Conservation (phyloP, 305 asterid genomes). For the Solanum hybrid region DNA sequence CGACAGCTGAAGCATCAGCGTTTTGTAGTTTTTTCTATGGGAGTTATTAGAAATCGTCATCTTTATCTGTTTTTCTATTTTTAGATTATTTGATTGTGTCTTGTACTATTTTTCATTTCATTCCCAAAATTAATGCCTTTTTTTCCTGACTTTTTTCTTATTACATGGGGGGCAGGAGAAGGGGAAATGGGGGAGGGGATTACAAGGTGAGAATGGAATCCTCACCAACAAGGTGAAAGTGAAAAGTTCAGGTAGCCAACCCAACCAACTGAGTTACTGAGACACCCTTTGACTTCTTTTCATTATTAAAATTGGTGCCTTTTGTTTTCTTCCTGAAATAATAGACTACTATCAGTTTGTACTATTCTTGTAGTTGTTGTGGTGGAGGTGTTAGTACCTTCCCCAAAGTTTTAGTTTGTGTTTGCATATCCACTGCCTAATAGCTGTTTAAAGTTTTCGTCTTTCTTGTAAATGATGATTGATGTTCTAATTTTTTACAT, state of each 20-base stretch:
- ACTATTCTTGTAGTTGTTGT: background rate
- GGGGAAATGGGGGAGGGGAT: background rate
- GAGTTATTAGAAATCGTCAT: background rate
- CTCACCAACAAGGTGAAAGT: background rate
- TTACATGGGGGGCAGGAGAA: background rate
- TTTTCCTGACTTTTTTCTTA: background rate
- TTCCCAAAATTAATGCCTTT: background rate
- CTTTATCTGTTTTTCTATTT: background rate
- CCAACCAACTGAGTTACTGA: background rate
- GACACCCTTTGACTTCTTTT: background rate
- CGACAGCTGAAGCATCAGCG: background rate
- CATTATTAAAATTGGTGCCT: background rate
- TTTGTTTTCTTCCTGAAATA: background rate
- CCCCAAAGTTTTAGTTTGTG: background rate
- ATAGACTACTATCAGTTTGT: background rate
- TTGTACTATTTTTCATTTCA: background rate
- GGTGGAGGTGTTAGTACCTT: background rate
- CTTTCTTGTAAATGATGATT: background rate
- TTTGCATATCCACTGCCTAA: background rate
- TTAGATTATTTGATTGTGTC: background rate
- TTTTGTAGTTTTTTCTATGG: background rate
- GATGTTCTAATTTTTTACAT: background rate
- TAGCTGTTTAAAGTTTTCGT: background rate
- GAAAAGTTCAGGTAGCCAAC: background rate
- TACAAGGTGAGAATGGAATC: background rate